phyloP scores from a whole-genome alignment of 495 filamentous ascomycete genomes.

The Neurospora sp. region DNA sequence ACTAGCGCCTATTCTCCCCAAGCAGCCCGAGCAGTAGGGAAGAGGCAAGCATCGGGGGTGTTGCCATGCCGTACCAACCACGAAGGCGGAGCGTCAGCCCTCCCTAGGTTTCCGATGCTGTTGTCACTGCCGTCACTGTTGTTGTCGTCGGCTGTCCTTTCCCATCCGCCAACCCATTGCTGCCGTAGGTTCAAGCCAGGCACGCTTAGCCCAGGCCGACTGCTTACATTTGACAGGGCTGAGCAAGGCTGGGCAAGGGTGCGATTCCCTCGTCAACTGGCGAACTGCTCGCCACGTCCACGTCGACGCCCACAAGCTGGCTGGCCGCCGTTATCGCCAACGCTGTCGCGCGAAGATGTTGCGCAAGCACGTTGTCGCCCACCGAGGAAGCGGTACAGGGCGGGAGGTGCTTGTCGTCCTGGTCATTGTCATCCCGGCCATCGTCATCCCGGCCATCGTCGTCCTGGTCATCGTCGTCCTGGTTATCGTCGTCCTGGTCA shows the following conservation, averaged over 20 bases:
- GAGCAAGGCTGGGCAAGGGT: background rate
- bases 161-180: background rate
- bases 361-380: background rate
- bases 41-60: background rate
- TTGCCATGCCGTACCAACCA: background rate
- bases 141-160: background rate
- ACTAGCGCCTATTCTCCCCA: rapidly evolving
- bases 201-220: background rate
- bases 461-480: no score
- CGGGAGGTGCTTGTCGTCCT: background rate
- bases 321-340: background rate
- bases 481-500: no score
- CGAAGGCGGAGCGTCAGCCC: background rate
- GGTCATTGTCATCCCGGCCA: background rate
- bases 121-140: background rate
- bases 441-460: background rate
- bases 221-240: background rate
- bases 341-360: background rate
- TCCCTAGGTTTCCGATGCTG: background rate
- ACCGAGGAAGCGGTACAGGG: background rate
- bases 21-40: background rate
- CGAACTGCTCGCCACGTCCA: background rate
- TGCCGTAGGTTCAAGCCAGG: background rate
- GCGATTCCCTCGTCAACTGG: background rate
- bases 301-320: background rate